Evolutionary conservation across 768 basidiomycete species (phyloP), one percentile per base, ranked within the genome.

Genomic region (Suillus discolor): DNA sequence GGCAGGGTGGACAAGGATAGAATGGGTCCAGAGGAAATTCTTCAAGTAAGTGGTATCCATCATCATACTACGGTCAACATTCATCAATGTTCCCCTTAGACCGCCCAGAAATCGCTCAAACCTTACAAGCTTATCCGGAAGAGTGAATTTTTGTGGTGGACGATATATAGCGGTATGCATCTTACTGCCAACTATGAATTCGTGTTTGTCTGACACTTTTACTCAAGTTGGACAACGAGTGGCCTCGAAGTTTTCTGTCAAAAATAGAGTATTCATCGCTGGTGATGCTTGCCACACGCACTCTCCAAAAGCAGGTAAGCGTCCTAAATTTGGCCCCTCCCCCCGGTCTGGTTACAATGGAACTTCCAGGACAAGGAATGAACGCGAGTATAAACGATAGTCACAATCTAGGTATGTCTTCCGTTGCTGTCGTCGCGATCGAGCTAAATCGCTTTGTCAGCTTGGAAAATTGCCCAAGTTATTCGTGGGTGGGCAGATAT

Each of bases 351-450:
- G 16, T 44, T 60, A 67, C 51, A 79, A 70, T 12, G 68, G 73
- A 68, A 62, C 67, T n/a, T 68, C 66, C 42, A 83, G 83, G 84
- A 7, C 85, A 86, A 64, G 84, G 83, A 1, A 81, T 84, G 83
- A 85, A 84, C 42, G 84, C 84, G 3, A 81, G 81, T 60, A 85
- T 86, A 78, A 84, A 81, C 61, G 85, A 86, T 64, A 74, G 82
- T 0, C 85, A 84, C 69, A 86, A 87, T 69, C 78, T 87, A 15
- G 72, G 80, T 82, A 47, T 39, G 74, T 13, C 45, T n/a, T 8
- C 15, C 25, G 3, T 23, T 11, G 28, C 23, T 16, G 23, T 5
- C 9, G 4, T 47, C 49, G 3, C 2, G 9, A 16, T 47, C 42
- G n/a, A 54, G 63, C 36, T 65, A 9, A 69, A 28, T 34, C 13